These are phyloP conservation scores for Colletotrichum agaves DNA, from an alignment of 2,329 filamentous ascomycete species.

Conservation along the genomic window DNA sequence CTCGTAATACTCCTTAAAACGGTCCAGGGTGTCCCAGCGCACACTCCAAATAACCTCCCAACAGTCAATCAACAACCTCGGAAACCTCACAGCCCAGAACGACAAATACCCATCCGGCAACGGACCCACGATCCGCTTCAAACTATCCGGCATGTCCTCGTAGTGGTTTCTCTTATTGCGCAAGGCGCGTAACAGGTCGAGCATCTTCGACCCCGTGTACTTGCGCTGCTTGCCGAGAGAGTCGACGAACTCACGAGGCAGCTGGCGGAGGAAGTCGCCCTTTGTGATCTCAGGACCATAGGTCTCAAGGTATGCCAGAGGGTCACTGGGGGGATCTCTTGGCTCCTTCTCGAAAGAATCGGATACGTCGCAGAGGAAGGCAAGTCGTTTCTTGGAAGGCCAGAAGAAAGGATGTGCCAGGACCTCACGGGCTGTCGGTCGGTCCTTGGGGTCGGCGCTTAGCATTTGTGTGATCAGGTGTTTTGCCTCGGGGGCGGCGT, in stretches of 20 bases:
- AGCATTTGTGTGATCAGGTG: slow-evolving; percentile 89
- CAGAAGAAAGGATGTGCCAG: slow-evolving; percentile 98
- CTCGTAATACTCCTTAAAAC: slow-evolving; percentile 79
- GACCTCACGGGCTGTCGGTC: slow-evolving; percentile 81
- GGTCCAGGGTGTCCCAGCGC: slow-evolving; percentile 69
- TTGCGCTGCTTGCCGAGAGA: slow-evolving; percentile 94
- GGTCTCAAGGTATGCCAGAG: slow-evolving; percentile 69
- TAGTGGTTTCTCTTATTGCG: slow-evolving; percentile 99
- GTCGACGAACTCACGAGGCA: slow-evolving; percentile 87
- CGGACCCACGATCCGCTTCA: slow-evolving; percentile 76
- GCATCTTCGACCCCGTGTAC: slow-evolving; percentile 84
- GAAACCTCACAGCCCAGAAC: slow-evolving; percentile 87
- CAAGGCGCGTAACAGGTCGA: slow-evolving; percentile 89
- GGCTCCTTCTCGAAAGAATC: slow-evolving; percentile 96
- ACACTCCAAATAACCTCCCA: slow-evolving; percentile 79
- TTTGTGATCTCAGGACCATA: slow-evolving; percentile 65
- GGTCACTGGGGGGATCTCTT: slow-evolving; percentile 79
- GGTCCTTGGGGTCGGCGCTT: slow-evolving; percentile 60
- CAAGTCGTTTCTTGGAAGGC: slow-evolving; percentile 86
- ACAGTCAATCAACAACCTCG: slow-evolving; percentile 80
- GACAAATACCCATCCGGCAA: slow-evolving; percentile 83
- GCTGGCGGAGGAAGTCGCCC: slow-evolving; percentile 79
- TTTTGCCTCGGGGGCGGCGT: slow-evolving; percentile 86
- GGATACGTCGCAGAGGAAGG: slow-evolving; percentile 95
- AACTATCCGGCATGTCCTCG: slow-evolving; percentile 88